A percentile compares a stretch with the other conserved stretches of the same genome.
Conservation (phyloP, 2,329 filamentous ascomycete genomes). For the Cladophialophora carrionii region DNA sequence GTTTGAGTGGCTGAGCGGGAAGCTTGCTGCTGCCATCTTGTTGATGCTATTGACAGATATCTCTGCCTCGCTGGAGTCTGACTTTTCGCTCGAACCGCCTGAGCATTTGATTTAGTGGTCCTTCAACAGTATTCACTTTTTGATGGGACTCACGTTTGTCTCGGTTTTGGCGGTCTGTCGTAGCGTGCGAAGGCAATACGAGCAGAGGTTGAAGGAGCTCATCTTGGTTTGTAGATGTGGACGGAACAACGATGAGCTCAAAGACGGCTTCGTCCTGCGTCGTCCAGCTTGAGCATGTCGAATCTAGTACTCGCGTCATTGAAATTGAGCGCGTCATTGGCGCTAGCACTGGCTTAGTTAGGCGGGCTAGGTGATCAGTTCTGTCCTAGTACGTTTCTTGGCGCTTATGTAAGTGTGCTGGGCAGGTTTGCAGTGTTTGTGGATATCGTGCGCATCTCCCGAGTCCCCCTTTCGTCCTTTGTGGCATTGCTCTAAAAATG, state of each 20-base stretch:
- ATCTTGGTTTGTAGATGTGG: conserved; percentile 12
- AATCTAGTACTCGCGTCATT: conserved; percentile 11
- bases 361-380: no score
- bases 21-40: conserved; percentile 16
- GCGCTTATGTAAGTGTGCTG: neutral
- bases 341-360: no score
- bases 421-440: conserved; percentile 14
- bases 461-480: conserved; percentile 8
- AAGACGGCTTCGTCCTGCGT: neutral
- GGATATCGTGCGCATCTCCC: neutral
- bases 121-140: neutral
- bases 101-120: conserved; percentile 6
- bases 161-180: conserved; percentile 26
- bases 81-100: conserved; percentile 6
- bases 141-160: conserved; percentile 3
- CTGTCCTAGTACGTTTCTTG: neutral
- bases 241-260: neutral
- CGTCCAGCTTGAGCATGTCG: neutral
- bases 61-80: conserved; percentile 5
- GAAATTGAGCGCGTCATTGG: conserved; percentile 29
- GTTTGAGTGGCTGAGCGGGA: conserved; percentile 9
- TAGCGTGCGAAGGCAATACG: conserved; percentile 34
- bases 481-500: conserved; percentile 21
- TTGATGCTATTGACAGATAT: conserved; percentile 13
- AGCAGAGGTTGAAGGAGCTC: conserved; percentile 32